Base-by-base conservation (phyloP, 768 basidiomycete species). In the Suillus plorans region DNA sequence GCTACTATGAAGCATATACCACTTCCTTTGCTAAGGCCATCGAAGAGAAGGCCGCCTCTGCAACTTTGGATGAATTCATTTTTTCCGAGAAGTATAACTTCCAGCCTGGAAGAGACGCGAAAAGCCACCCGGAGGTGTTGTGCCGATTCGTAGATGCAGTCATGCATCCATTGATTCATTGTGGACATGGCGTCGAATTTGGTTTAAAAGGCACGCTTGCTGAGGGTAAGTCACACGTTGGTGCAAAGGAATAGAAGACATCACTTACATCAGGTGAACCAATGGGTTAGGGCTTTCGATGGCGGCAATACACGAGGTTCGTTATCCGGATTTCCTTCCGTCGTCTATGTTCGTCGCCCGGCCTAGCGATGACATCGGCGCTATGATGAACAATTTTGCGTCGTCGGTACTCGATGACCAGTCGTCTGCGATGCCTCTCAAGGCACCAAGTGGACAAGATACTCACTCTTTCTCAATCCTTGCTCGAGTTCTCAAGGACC, bases 151-250 rank as follows among this genome's bases (percentile, higher is more conserved):
- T 65, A 12, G 76, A 80, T 0, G 86, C 83, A 0, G 68, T 90
- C 28, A 4, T 89, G 4, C 90, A 91, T 67, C 82, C 89, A 0
- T 56, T 89, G 62, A 90, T 91, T 59, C 86, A 90, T 67, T 68
- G 76, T 12, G 89, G 87, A 2, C 82, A 85, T 69, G 89, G 89
- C 0, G 65, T 80, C 5, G 90, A 91, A 72, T 90, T 91, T 66
- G 81, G 82, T 14, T 60, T 90, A 47, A 84, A 82, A 20, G 89
- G 89, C 1, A 78, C 88, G 71, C 68, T 87, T 1, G 83, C 82
- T 8, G 89, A 91, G 80, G 90, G 89, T 87, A 18, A 6, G 65
- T 50, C 31, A 7, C 45, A 37, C 16, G 18, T 7, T 37, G 4
- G 14, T 42, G 18, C 14, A 9, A 18, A n/a, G n/a, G n/a, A n/a